phyloP scores from a whole-genome alignment of 2,329 filamentous ascomycete genomes.

The Chaetomium sp. region DNA sequence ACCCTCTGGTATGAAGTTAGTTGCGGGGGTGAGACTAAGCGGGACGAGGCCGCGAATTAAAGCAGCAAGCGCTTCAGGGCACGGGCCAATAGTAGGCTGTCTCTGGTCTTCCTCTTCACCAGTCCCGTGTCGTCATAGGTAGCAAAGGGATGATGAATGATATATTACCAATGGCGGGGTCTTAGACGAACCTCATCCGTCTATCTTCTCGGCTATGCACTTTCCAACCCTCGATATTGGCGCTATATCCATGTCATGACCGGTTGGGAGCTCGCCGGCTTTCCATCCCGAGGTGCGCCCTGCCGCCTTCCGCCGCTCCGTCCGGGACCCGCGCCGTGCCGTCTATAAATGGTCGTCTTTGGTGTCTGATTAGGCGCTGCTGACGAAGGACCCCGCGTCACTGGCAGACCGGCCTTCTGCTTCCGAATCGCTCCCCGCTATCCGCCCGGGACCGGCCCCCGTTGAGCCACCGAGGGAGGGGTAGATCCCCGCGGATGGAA shows the following conservation, averaged over 20 bases:
- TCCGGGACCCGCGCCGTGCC: background rate
- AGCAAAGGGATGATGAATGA: conserved; percentile 4
- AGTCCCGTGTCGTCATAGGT: background rate
- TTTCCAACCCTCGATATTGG: background rate
- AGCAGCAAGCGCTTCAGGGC: conserved; percentile 8
- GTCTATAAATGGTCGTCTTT: conserved; percentile 16
- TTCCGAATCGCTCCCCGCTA: conserved; percentile 33
- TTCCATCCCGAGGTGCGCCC: background rate
- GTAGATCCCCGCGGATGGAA: conserved; percentile 35
- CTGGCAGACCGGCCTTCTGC: conserved; percentile 30
- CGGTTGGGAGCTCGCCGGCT: background rate
- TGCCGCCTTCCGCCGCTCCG: background rate
- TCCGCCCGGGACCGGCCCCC: conserved; percentile 19
- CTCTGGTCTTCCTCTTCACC: background rate
- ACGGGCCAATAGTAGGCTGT: conserved; percentile 4
- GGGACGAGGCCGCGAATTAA: conserved; percentile 7
- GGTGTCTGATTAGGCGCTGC: conserved; percentile 23
- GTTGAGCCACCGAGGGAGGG: conserved; percentile 24
- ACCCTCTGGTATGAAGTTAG: background rate
- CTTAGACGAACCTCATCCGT: background rate
- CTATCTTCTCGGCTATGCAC: background rate
- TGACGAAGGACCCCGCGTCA: conserved; percentile 33
- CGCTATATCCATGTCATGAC: background rate
- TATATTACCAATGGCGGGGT: background rate
- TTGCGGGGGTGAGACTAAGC: background rate